Conservation (phyloP, 2,329 filamentous ascomycete species). For the Madurella fahalii region DNA sequence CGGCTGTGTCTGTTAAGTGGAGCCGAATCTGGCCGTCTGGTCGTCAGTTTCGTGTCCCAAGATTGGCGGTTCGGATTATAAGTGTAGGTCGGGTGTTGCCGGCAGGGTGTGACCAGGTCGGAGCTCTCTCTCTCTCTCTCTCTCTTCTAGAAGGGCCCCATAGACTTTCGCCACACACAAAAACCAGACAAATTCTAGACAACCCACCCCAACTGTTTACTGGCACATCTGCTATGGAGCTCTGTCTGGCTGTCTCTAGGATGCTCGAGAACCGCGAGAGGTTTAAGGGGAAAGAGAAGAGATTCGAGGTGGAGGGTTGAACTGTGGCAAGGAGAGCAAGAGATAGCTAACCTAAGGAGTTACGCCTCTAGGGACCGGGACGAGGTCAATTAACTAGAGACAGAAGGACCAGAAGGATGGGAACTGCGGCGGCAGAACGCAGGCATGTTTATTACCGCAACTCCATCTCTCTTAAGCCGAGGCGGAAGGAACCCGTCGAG, state of each 20-base stretch:
- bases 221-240: not conserved
- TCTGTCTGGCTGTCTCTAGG: too few species aligned
- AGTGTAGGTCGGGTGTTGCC: constrained; percentile 10
- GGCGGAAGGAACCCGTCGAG: not conserved
- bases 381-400: too few species aligned
- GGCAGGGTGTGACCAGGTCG: constrained; percentile 3
- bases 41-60: not conserved
- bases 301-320: too few species aligned
- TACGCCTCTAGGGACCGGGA: too few species aligned
- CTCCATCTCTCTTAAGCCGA: not conserved
- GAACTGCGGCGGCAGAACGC: not conserved
- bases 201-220: not conserved
- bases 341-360: too few species aligned
- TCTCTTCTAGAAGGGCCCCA: not conserved
- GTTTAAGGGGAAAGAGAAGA: too few species aligned
- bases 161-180: constrained; percentile 4
- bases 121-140: too few species aligned
- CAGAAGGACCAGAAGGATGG: not conserved
- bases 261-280: too few species aligned
- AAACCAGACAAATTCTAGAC: not conserved
- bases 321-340: too few species aligned
- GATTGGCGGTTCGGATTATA: not conserved
- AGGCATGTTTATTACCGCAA: constrained; percentile 1
- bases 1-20: not conserved
- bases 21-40: not conserved